These are phyloP conservation scores for Debaryomyces hansenii DNA, from an alignment of 805 yeast species.

Conservation along the genomic window DNA sequence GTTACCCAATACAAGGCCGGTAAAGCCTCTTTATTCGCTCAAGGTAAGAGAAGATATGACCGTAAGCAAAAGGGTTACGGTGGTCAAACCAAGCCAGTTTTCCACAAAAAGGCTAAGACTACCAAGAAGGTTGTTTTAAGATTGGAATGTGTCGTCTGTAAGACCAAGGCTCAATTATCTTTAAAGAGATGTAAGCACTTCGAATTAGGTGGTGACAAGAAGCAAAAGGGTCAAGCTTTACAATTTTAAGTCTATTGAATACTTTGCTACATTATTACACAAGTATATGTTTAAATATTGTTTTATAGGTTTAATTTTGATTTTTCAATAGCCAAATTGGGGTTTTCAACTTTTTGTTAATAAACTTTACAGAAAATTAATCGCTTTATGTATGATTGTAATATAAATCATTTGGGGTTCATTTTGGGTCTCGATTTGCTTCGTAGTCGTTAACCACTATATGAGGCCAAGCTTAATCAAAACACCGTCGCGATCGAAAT, in stretches of 20 bases:
- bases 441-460: too few species aligned
- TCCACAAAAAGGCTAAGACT: constrained; percentile 99
- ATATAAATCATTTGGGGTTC: too few species aligned
- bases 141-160: constrained; percentile 97
- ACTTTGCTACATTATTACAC: constrained; percentile 4
- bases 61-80: constrained; percentile 99
- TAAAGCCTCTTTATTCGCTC: constrained; percentile 98
- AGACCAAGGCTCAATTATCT: constrained; percentile 97
- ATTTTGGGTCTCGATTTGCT: too few species aligned
- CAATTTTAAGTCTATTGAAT: constrained; percentile 70
- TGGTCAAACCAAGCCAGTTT: constrained; percentile 99
- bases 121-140: constrained; percentile 99
- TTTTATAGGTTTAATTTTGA: constrained; percentile 4
- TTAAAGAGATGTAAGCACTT: constrained; percentile 99
- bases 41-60: constrained; percentile 99
- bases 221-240: constrained; percentile 99
- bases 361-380: constrained; percentile 3
- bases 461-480: neutral
- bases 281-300: constrained; percentile 5
- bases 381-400: neutral
- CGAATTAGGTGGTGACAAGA: constrained; percentile 99
- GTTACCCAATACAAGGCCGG: constrained; percentile 99
- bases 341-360: constrained; percentile 7
- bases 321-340: constrained; percentile 4
- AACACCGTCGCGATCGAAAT: neutral